Percentiles rank a stretch among this genome's conserved stretches.
phyloP scores from a whole-genome alignment of 495 filamentous ascomycete genomes.

The Apiosordaria backusii region DNA sequence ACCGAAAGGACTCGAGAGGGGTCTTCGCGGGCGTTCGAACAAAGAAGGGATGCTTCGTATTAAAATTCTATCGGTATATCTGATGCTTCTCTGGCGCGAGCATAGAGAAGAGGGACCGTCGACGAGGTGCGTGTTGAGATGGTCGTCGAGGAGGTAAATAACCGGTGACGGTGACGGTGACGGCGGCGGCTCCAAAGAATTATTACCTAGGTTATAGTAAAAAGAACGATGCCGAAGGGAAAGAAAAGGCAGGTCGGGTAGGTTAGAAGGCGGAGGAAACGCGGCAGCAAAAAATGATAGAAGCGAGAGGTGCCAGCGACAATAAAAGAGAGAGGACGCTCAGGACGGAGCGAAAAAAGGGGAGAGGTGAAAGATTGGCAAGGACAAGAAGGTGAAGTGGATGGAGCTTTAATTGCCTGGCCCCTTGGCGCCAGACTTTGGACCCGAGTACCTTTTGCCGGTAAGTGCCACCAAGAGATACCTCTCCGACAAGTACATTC shows the following conservation, averaged over 20 bases:
- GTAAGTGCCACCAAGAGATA: conserved; percentile 7
- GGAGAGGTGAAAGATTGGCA: conserved; percentile 25
- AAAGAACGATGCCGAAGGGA: conserved; percentile 25
- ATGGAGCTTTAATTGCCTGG: conserved; percentile 30
- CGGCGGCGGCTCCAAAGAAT: neutral
- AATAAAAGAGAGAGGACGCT: conserved; percentile 16
- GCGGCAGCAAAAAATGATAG: conserved; percentile 26
- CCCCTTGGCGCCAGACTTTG: conserved; percentile 12
- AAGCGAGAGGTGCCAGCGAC: conserved; percentile 25
- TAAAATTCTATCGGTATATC: conserved; percentile 26
- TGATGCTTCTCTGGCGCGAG: conserved; percentile 20
- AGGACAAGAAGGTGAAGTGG: conserved; percentile 17
- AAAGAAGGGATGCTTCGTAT: conserved; percentile 27
- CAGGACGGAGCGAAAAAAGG: conserved; percentile 20
- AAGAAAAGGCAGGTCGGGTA: conserved; percentile 27
- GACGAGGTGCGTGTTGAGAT: conserved; percentile 9
- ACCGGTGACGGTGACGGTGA: neutral
- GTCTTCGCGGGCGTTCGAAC: conserved; percentile 12
- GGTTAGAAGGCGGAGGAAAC: conserved; percentile 16
- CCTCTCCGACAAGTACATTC: neutral
- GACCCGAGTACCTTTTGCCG: conserved; percentile 10
- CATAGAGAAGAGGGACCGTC: conserved; percentile 22
- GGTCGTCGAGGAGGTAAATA: conserved; percentile 11
- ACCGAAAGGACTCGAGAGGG: neutral
- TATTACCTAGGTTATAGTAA: conserved; percentile 13